Percentiles rank a stretch among this genome's conserved stretches.
Conservation (phyloP, 345 rosid species). For the Excoecaria cochinchinensis region DNA sequence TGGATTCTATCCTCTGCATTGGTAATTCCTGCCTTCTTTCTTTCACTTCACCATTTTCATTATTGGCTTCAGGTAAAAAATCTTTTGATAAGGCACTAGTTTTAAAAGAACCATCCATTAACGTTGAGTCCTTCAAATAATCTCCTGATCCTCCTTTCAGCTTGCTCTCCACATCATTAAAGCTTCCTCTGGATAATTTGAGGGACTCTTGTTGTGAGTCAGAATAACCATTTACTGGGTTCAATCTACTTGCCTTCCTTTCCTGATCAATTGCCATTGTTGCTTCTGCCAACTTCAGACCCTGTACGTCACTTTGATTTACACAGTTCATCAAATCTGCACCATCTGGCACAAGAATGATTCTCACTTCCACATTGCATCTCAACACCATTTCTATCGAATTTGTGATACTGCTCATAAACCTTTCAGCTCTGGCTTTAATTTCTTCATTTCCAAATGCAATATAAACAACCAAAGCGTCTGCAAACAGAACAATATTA, state of each 20-base stretch:
- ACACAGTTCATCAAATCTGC: conserved; percentile 36
- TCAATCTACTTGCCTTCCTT: conserved; percentile 30
- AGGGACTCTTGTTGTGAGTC: conserved; percentile 35
- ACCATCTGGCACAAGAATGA: conserved; percentile 58
- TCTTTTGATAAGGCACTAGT: conserved; percentile 34
- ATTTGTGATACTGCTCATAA: conserved; percentile 90
- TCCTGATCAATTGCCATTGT: conserved; percentile 36
- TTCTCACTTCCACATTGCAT: conserved; percentile 81
- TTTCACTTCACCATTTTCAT: conserved; percentile 34
- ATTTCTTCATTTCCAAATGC: conserved; percentile 65
- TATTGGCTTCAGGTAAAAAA: conserved; percentile 39
- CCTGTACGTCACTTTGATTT: conserved; percentile 23
- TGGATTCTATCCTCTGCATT: conserved; percentile 90
- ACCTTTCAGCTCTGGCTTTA: conserved; percentile 85
- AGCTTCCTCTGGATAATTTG: conserved; percentile 42
- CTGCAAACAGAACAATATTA: conserved; percentile 44
- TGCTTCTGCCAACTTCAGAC: conserved; percentile 32
- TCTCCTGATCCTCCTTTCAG: conserved; percentile 34
- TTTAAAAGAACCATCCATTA: conserved; percentile 26
- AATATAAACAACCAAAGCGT: conserved; percentile 68
- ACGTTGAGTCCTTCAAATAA: conserved; percentile 26
- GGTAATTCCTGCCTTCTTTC: conserved; percentile 58
- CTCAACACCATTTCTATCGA: conserved; percentile 82
- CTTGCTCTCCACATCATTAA: conserved; percentile 39
- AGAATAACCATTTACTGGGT: conserved; percentile 31